Conservation (phyloP, 331 rosid genomes). For the Acacia pycnantha region DNA sequence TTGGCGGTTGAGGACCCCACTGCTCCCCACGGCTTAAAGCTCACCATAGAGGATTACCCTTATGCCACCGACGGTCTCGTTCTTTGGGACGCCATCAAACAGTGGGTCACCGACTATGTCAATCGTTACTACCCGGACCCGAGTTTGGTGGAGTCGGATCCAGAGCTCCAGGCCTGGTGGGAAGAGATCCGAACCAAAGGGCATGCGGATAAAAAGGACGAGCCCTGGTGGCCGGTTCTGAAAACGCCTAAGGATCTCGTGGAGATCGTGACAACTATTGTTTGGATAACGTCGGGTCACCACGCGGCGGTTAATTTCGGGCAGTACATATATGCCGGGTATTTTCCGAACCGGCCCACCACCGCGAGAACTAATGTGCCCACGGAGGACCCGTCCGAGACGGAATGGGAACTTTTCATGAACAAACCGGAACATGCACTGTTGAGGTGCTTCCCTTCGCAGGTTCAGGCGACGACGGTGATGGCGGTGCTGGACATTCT, state of each 20-base stretch:
- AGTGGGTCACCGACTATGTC: slow-evolving; percentile 64
- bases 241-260: slow-evolving; percentile 54
- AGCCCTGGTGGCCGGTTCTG: slow-evolving; percentile 76
- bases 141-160: slow-evolving; percentile 31
- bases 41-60: slow-evolving; percentile 66
- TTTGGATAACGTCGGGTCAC: slow-evolving; percentile 74
- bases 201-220: slow-evolving; percentile 70
- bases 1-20: slow-evolving; percentile 59
- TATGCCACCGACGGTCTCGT: slow-evolving; percentile 71
- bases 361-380: slow-evolving; percentile 55
- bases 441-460: slow-evolving; percentile 56
- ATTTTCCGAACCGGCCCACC: slow-evolving; percentile 70
- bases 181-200: slow-evolving; percentile 57
- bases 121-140: slow-evolving; percentile 42
- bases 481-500: slow-evolving; percentile 55
- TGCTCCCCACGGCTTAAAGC: slow-evolving; percentile 71
- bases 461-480: slow-evolving; percentile 57
- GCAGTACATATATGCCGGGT: slow-evolving; percentile 56
- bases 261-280: slow-evolving; percentile 50
- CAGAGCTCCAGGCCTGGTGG: slow-evolving; percentile 83
- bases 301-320: slow-evolving; percentile 86
- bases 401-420: slow-evolving; percentile 39
- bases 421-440: slow-evolving; percentile 51
- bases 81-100: slow-evolving; percentile 60
- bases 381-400: slow-evolving; percentile 39